These are phyloP conservation scores for Wickerhamiella galacta DNA, from an alignment of 805 yeast genomes.

Conservation along the genomic window DNA sequence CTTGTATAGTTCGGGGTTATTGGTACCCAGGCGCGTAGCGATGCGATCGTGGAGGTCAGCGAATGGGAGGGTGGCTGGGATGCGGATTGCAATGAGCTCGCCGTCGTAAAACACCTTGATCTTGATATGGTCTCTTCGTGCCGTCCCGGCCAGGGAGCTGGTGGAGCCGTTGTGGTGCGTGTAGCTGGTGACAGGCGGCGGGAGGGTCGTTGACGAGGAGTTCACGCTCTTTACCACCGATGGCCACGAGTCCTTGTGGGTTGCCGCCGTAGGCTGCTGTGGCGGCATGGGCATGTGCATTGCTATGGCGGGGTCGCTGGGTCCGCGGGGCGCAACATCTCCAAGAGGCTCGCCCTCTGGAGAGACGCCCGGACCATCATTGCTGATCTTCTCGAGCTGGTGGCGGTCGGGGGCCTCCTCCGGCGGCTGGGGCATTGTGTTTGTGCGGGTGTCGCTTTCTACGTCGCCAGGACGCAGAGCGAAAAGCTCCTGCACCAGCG, in stretches of 20 bases:
- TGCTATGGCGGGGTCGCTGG: background rate
- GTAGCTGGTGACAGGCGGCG: background rate
- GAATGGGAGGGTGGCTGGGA: conserved; percentile 21
- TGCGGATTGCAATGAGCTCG: conserved; percentile 25
- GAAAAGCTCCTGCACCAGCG: conserved; percentile 55
- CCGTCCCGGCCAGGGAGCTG: background rate
- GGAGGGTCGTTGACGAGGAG: too few relatives aligned
- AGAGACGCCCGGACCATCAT: background rate
- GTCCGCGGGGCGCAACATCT: background rate
- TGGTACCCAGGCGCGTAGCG: conserved; percentile 19
- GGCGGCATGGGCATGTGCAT: background rate
- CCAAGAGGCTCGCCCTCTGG: background rate
- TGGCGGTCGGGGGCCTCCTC: conserved; percentile 2
- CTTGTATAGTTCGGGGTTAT: conserved; percentile 16
- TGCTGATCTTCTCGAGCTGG: too few relatives aligned
- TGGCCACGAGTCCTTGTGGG: background rate
- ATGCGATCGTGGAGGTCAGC: conserved; percentile 18
- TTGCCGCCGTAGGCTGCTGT: background rate
- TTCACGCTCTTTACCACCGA: too few relatives aligned
- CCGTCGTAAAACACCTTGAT: conserved; percentile 24
- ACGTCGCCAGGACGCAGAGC: conserved; percentile 48
- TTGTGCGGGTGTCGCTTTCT: conserved; percentile 24
- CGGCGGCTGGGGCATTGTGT: conserved; percentile 22
- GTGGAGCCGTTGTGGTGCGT: background rate
- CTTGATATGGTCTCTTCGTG: conserved; percentile 16